Evolutionary conservation across 306 rosid species (phyloP).

Genomic region (Rosa lucieae): DNA sequence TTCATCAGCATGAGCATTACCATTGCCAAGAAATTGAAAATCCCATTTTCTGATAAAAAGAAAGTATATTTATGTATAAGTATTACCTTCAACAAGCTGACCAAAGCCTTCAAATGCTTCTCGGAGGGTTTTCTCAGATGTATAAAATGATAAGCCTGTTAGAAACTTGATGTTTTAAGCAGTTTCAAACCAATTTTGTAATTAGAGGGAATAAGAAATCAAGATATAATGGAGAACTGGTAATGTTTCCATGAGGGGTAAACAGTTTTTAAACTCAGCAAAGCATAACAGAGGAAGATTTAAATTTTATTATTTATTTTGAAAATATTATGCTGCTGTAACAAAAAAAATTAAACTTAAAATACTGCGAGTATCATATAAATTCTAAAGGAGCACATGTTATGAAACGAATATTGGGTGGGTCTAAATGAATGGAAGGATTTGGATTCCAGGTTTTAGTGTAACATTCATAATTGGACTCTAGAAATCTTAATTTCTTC

Average conservation of each 20-base stretch:
- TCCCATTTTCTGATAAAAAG: background rate
- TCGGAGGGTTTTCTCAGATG: conserved; percentile 81
- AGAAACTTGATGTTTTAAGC: conserved; percentile 4
- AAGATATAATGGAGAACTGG: background rate
- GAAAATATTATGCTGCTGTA: background rate
- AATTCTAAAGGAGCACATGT: background rate
- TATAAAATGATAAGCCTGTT: conserved; percentile 65
- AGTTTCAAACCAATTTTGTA: background rate
- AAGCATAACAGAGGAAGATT: background rate
- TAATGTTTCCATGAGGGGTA: background rate
- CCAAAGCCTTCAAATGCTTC: conserved; percentile 85
- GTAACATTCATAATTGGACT: background rate
- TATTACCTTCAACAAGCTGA: conserved; percentile 75
- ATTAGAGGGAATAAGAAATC: background rate
- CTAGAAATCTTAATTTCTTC: background rate
- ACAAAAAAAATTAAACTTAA: background rate
- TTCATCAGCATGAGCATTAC: conserved; percentile 21
- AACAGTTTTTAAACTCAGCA: background rate
- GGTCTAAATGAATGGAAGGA: background rate
- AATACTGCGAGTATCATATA: background rate
- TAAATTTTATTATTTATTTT: background rate
- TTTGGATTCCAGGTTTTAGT: background rate
- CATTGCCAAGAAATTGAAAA: background rate
- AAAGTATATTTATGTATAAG: background rate
- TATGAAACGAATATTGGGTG: background rate